These are phyloP conservation scores for Diplodia seriata DNA, from an alignment of 2,329 filamentous ascomycete species.

Conservation along the genomic window DNA sequence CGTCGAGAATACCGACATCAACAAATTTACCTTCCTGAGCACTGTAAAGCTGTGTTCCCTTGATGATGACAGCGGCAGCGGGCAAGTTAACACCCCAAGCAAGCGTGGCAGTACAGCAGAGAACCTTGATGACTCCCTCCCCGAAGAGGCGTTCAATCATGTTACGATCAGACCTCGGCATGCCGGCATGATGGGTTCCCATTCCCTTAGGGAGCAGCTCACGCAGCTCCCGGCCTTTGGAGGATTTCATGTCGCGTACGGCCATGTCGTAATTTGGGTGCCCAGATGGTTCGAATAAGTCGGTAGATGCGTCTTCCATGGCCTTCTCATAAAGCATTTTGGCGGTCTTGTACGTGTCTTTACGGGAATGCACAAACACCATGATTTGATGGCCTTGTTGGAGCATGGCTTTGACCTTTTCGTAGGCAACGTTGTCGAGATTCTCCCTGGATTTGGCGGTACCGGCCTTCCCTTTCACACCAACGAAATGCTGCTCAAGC, in stretches of 20 bases:
- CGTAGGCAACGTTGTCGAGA: slow-evolving; percentile 83
- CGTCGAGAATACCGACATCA: slow-evolving; percentile 93
- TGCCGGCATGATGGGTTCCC: slow-evolving; percentile 94
- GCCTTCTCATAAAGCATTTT: slow-evolving; percentile 87
- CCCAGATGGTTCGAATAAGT: slow-evolving; percentile 80
- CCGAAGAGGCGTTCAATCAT: slow-evolving; percentile 92
- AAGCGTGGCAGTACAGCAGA: slow-evolving; percentile 96
- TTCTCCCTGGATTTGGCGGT: slow-evolving; percentile 85
- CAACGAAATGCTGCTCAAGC: slow-evolving; percentile 95
- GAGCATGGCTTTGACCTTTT: slow-evolving; percentile 95
- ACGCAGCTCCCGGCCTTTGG: slow-evolving; percentile 83
- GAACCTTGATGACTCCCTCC: slow-evolving; percentile 91
- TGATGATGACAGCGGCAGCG: slow-evolving; percentile 95
- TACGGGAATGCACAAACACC: slow-evolving; percentile 98
- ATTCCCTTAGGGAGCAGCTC: slow-evolving; percentile 90
- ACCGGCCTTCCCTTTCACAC: slow-evolving; percentile 89
- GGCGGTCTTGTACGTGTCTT: slow-evolving; percentile 90
- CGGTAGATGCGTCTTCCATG: slow-evolving; percentile 75
- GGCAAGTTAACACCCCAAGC: slow-evolving; percentile 99
- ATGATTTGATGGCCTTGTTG: slow-evolving; percentile 93
- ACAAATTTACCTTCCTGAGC: slow-evolving; percentile 96
- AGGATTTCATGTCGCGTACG: slow-evolving; percentile 82
- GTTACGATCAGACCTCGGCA: slow-evolving; percentile 93
- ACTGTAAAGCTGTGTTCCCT: slow-evolving; percentile 96
- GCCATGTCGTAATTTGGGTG: slow-evolving; percentile 84